Base-by-base conservation (phyloP, 208 protist species). In the Crithidia expoeki region DNA sequence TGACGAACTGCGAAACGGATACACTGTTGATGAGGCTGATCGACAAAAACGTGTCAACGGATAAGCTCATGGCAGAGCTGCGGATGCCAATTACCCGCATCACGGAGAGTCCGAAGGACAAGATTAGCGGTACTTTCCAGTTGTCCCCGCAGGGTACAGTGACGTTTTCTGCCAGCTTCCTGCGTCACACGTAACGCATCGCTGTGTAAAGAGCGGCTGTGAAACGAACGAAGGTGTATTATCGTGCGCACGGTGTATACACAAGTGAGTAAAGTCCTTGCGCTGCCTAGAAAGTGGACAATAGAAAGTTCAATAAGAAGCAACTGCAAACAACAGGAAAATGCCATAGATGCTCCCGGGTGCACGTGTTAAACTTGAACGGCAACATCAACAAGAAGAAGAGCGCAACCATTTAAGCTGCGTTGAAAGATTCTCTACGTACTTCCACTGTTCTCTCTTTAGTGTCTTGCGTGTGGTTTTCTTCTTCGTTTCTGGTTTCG, bases 11-110 rank as follows among this genome's bases (percentile, higher is more conserved):
- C 12, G 62, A 74, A 28, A 79, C 49, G 21, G 84, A 87, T 42
- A 68, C 86, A 16, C 59, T 90, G 32, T 51, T 79, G 28, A 36
- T 93, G 50, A 50, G 62, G n/a, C 30, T 93, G 27, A 74, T 90
- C 49, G 88, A 93, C 46, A 90, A 93, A 71, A 89, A 92, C 62
- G 58, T 88, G 14, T 56, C 52, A 27, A 79, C 72, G 47, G 88
- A 93, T 63, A 79, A 80, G 63, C 56, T 87, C n/a, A 93, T 93
- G 84, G 84, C 73, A 6, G 76, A 69, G 57, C 67, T 78, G 27
- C 62, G 73, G 42, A 73, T 92, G 40, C 65, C 70, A n/a, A 9
- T 92, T n/a, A 67, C 23, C 23, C 51, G 57, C 1, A 62, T 89
- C 25, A 34, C 77, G 40, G 23, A 50, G 14, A 62, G 36, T 30